Conservation (phyloP, 257 asterid species). For the Scutellaria baicalensis region DNA sequence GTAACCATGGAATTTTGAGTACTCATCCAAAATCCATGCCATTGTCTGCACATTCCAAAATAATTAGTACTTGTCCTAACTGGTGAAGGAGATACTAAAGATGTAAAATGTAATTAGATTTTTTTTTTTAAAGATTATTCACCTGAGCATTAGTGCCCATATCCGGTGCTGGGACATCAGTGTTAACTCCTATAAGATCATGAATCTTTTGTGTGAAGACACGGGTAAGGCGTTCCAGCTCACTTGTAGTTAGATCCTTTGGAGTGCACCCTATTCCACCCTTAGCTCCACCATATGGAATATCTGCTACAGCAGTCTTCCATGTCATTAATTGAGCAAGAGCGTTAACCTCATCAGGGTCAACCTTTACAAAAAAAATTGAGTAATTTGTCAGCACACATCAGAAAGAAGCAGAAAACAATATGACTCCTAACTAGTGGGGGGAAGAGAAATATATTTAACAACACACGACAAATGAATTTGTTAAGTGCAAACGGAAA, state of each 20-base stretch:
- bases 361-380: slow-evolving; percentile 47
- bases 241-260: slow-evolving; percentile 62
- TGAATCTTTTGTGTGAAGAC: slow-evolving; percentile 95
- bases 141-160: slow-evolving; percentile 99
- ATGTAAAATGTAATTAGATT: background rate
- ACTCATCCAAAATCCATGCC: slow-evolving; percentile 99
- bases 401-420: background rate
- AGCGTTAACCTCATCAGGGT: slow-evolving; percentile 95
- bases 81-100: background rate
- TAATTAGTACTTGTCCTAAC: background rate
- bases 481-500: background rate
- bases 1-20: slow-evolving; percentile 92
- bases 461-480: background rate
- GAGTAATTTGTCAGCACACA: slow-evolving; percentile 15
- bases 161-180: slow-evolving; percentile 97
- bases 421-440: background rate
- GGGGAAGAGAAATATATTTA: background rate
- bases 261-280: slow-evolving; percentile 95
- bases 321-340: slow-evolving; percentile 99
- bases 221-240: slow-evolving; percentile 93
- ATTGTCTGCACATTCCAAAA: slow-evolving; percentile 61
- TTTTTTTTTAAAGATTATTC: background rate
- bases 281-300: slow-evolving; percentile 97
- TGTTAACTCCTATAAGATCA: slow-evolving; percentile 85
- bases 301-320: slow-evolving; percentile 94